Evolutionary conservation across 768 basidiomycete genomes (phyloP).

Genomic region (Macrolepiota albuminosa): DNA sequence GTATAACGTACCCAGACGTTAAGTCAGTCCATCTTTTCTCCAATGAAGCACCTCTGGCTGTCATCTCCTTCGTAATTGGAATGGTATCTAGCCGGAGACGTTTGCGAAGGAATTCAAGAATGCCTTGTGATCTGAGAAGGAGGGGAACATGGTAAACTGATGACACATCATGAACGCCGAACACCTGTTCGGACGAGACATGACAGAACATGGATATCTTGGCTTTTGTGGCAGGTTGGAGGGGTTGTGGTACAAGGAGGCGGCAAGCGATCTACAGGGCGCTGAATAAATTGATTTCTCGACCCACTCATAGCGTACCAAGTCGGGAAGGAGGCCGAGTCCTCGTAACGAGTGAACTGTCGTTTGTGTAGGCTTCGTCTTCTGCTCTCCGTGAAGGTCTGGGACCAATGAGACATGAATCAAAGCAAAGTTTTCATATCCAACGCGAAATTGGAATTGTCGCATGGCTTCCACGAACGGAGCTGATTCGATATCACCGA

Average conservation of each 20-base stretch:
- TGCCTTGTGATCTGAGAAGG: conserved; percentile 88
- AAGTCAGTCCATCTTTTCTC: conserved; percentile 76
- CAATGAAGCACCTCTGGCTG: conserved; percentile 59
- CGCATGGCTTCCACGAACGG: conserved; percentile 99
- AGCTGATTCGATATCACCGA: conserved; percentile 97
- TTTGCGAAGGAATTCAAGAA: conserved; percentile 77
- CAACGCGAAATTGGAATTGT: conserved; percentile 99
- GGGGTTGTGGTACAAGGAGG: conserved; percentile 69
- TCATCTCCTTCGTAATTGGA: conserved; percentile 49
- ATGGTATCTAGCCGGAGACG: conserved; percentile 70
- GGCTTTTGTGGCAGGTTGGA: conserved; percentile 82
- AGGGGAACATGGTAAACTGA: conserved; percentile 98
- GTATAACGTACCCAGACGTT: conserved; percentile 62
- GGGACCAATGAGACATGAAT: conserved; percentile 98
- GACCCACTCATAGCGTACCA: conserved; percentile 45
- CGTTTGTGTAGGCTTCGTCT: conserved; percentile 98
- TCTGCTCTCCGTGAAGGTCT: conserved; percentile 97
- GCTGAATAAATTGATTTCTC: not conserved
- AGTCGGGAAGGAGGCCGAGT: conserved; percentile 86
- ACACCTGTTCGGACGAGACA: conserved; percentile 81
- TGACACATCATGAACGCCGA: conserved; percentile 94
- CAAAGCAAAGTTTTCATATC: conserved; percentile 93
- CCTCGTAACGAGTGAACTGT: conserved; percentile 92
- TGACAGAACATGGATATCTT: conserved; percentile 99
- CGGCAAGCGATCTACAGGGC: conserved; percentile 83